Base-by-base conservation (phyloP, 148 eudicot species). In the Rhododendron mucronatum region DNA sequence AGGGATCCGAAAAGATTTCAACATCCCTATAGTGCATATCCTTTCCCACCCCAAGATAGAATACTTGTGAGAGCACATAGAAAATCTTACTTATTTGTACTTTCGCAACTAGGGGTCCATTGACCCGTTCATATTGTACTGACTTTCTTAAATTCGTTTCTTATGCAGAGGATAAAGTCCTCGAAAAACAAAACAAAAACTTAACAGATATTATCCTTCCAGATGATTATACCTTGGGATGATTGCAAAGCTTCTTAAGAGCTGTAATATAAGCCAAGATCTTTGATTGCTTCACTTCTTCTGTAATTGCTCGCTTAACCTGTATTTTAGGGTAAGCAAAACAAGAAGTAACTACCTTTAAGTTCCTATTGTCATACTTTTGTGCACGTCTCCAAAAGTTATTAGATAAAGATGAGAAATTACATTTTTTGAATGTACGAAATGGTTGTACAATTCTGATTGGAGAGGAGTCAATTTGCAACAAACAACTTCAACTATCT, bases 161-260 rank as follows among this genome's bases (percentile, higher is more conserved):
- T 55, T n/a, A 33, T 35, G 7, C 65, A 12, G 26, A 73, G 41
- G 5, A 53, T 13, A 12, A 50, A 84, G 26, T 35, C 21, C 14
- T 33, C 47, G 2, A 50, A 71, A 44, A 39, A 5, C 35, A 57
- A 35, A 82, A 67, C 13, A 75, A 65, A 51, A 33, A 51, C 41
- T 7, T 74, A 26, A 21, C 80, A 26, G 55, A 35, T 84, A 37
- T 37, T 35, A 33, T 30, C n/a, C 47, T 79, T 57, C 15, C 82
- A 51, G 48, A 33, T 85, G 48, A 77, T 73, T 51, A 61, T 93
- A 97, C 99, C 99, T 97, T 97, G 71, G 99, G 99, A 86, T 97
- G 99, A 88, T 97, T 97, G 95, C 99, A 97, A 79, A 97, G 98
- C 93, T 97, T 97, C 93, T 97, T 97, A 51, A 97, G 93, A 84